These are phyloP conservation scores for Microcyclosporella mali DNA, from an alignment of 2,329 filamentous ascomycete genomes.

Conservation along the genomic window DNA sequence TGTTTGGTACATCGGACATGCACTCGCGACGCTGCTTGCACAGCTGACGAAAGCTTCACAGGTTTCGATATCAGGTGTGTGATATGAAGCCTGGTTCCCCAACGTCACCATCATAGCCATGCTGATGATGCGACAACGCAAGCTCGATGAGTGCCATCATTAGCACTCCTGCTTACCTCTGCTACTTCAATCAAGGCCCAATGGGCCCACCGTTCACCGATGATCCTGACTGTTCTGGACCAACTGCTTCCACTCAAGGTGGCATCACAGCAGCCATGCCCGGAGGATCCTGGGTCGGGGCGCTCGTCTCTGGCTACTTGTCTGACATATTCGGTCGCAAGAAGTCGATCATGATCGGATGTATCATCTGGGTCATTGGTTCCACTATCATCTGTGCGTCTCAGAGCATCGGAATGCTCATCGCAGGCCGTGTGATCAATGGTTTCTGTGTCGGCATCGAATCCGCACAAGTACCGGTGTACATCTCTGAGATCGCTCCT, in stretches of 20 bases:
- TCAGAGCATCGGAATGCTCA: constrained; percentile 62
- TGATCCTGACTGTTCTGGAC: constrained; percentile 44
- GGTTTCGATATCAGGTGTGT: constrained; percentile 62
- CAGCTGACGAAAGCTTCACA: constrained; percentile 1
- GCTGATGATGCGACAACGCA: no score
- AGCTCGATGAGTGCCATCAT: constrained; percentile 57
- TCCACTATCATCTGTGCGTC: constrained; percentile 57
- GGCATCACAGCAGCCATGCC: constrained; percentile 66
- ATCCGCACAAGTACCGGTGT: constrained; percentile 59
- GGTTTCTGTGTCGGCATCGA: constrained; percentile 67
- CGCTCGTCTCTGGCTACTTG: constrained; percentile 52
- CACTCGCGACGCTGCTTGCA: no score
- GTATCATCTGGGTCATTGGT: constrained; percentile 42
- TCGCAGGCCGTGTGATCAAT: constrained; percentile 61
- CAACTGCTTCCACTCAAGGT: constrained; percentile 52
- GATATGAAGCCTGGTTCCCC: no score
- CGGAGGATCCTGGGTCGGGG: constrained; percentile 62
- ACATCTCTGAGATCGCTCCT: constrained; percentile 58
- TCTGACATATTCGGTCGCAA: constrained; percentile 52
- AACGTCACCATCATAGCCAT: no score
- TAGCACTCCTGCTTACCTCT: constrained; percentile 60
- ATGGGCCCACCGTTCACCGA: constrained; percentile 28
- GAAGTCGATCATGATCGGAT: constrained; percentile 48
- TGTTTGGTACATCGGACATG: constrained; percentile 43
- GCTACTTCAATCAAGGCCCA: constrained; percentile 58